Percentiles rank a stretch among this genome's conserved stretches.
phyloP scores from a whole-genome alignment of 164 flowering plant species.

The Piper longum region DNA sequence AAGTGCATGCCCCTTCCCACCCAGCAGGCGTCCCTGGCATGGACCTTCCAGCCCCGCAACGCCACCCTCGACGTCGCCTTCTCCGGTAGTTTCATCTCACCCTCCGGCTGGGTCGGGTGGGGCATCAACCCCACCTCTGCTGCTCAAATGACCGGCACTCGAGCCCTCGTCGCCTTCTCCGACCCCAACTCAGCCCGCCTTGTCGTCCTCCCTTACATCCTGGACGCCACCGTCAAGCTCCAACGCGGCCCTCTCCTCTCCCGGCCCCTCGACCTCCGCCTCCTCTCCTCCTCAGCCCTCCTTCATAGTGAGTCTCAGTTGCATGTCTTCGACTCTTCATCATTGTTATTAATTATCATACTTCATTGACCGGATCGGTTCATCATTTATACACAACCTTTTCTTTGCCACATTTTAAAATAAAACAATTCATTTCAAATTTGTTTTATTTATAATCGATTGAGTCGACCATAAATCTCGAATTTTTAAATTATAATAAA shows the following conservation, averaged over 20 bases:
- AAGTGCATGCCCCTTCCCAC: constrained; percentile 71
- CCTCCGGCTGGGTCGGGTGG: constrained; percentile 93
- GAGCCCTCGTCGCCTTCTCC: constrained; percentile 67
- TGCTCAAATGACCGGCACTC: constrained; percentile 68
- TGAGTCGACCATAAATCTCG: too few species aligned
- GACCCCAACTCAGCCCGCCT: constrained; percentile 73
- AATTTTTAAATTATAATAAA: too few species aligned
- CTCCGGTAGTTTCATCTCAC: constrained; percentile 79
- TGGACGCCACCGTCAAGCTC: constrained; percentile 72
- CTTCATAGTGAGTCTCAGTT: constrained; percentile 34
- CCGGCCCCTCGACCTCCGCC: constrained; percentile 57
- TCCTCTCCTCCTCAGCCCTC: constrained; percentile 55
- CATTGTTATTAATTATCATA: too few species aligned
- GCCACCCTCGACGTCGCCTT: constrained; percentile 69
- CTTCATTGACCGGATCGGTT: too few species aligned
- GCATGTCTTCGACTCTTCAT: too few species aligned
- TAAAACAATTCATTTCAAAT: too few species aligned
- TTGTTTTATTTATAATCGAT: too few species aligned
- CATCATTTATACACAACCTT: too few species aligned
- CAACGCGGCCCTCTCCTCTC: constrained; percentile 62
- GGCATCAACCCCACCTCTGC: constrained; percentile 77
- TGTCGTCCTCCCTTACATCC: constrained; percentile 52
- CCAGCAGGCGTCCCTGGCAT: constrained; percentile 80
- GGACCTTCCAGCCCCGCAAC: constrained; percentile 66
- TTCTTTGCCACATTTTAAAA: too few species aligned